A percentile compares a stretch with the other conserved stretches of the same genome.
Conservation (phyloP, 2,329 filamentous ascomycete species). For the Fusarium nanum region DNA sequence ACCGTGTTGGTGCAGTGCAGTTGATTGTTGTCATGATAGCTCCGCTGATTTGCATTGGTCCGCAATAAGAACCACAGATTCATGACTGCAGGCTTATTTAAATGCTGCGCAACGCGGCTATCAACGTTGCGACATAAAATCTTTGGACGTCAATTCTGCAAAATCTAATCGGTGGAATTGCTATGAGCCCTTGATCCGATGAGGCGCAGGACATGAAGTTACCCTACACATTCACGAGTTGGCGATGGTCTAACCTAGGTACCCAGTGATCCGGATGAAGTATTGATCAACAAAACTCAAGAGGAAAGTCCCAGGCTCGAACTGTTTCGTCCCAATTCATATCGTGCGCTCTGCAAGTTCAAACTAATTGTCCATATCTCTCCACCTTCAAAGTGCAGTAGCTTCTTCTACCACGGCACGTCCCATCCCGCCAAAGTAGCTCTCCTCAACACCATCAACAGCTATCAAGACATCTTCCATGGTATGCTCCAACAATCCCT, state of each 20-base stretch:
- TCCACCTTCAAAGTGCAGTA: slow-evolving; percentile 3
- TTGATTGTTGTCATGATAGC: slow-evolving; percentile 3
- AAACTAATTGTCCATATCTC: neutral
- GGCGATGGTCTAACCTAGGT: slow-evolving; percentile 2
- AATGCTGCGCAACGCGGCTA: slow-evolving; percentile 14
- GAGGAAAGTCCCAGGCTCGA: neutral
- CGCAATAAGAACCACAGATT: slow-evolving; percentile 9
- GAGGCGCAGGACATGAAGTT: slow-evolving; percentile 10
- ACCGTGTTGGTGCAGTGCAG: neutral
- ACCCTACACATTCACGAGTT: slow-evolving; percentile 33
- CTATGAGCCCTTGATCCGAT: slow-evolving; percentile 22
- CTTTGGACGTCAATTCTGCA: slow-evolving; percentile 19
- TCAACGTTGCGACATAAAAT: slow-evolving; percentile 21
- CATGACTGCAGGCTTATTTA: neutral
- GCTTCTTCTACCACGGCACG: slow-evolving; percentile 31
- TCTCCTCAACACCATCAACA: slow-evolving; percentile 6
- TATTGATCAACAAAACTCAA: neutral
- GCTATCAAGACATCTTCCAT: slow-evolving; percentile 25
- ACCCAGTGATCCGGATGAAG: slow-evolving; percentile 14
- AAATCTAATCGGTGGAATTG: slow-evolving; percentile 16
- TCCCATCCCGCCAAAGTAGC: slow-evolving; percentile 36
- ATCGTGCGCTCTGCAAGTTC: neutral
- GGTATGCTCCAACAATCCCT: slow-evolving; percentile 15
- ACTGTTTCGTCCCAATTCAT: neutral
- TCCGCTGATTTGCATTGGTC: slow-evolving; percentile 9